These are phyloP conservation scores for Cercospora zeae-maydis DNA, from an alignment of 2,329 filamentous ascomycete genomes.

Conservation along the genomic window DNA sequence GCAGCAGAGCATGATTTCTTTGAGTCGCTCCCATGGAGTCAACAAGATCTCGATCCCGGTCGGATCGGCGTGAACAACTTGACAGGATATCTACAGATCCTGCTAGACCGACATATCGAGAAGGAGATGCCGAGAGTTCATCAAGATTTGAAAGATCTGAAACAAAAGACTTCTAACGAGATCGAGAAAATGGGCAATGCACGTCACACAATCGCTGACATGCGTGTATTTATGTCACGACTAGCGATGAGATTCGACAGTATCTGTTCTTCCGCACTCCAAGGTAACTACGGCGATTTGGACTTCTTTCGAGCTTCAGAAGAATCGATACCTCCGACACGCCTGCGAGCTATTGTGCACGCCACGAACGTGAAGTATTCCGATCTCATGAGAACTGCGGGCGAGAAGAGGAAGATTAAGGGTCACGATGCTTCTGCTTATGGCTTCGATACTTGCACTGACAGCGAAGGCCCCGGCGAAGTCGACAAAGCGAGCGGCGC, in stretches of 20 bases:
- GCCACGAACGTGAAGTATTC: background rate
- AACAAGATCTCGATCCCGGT: background rate
- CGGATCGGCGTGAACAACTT: background rate
- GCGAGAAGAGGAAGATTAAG: background rate
- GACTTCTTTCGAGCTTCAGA: background rate
- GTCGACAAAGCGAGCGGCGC: background rate
- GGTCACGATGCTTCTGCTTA: background rate
- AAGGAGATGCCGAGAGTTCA: background rate
- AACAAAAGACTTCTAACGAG: background rate
- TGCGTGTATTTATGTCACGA: background rate
- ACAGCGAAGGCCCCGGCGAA: background rate
- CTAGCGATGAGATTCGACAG: background rate
- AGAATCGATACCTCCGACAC: background rate
- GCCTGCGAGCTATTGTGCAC: background rate
- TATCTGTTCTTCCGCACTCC: background rate
- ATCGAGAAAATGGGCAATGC: background rate
- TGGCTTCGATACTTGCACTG: background rate
- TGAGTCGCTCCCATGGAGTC: background rate
- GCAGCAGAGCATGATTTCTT: background rate
- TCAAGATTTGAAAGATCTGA: background rate
- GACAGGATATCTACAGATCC: background rate
- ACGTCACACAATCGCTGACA: background rate
- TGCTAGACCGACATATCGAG: background rate
- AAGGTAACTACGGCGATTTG: background rate
- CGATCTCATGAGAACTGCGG: background rate